phyloP scores from a whole-genome alignment of 2,329 filamentous ascomycete genomes.

The Sarocladium kiliense region DNA sequence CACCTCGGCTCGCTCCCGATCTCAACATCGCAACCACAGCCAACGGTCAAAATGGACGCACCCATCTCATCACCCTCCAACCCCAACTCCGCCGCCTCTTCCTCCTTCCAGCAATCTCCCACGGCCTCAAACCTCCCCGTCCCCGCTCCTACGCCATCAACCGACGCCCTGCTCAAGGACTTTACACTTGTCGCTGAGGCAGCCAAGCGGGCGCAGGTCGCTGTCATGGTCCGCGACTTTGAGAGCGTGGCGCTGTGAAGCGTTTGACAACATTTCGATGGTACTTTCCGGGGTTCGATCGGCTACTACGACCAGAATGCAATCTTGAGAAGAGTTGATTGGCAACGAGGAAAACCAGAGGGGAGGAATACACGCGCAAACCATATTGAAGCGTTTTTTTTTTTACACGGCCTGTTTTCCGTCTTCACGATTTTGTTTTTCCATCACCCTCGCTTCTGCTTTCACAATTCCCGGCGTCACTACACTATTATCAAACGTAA shows the following conservation, averaged over 20 bases:
- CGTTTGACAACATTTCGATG: too few species aligned
- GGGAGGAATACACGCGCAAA: neutral
- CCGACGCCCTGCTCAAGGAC: slow-evolving; percentile 66
- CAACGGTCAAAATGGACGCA: slow-evolving; percentile 25
- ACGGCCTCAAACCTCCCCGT: slow-evolving; percentile 19
- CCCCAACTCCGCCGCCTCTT: slow-evolving; percentile 18
- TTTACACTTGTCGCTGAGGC: slow-evolving; percentile 87
- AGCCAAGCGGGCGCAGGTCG: slow-evolving; percentile 87
- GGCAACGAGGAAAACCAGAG: too few species aligned
- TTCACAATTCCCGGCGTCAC: neutral
- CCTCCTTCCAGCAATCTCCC: slow-evolving; percentile 24
- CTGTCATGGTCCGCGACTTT: slow-evolving; percentile 80
- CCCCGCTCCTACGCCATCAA: slow-evolving; percentile 31
- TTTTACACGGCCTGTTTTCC: neutral
- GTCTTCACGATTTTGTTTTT: neutral
- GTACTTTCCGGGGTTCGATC: too few species aligned
- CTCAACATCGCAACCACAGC: neutral
- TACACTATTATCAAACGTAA: too few species aligned
- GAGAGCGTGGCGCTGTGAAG: slow-evolving; percentile 61
- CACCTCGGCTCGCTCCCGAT: neutral
- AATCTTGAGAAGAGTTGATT: too few species aligned
- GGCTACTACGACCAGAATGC: too few species aligned
- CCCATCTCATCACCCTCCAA: slow-evolving; percentile 24
- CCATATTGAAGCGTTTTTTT: neutral
- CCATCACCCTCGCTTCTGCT: neutral